Base-by-base conservation (phyloP, 23 red algal genomes). In the Chondrus crispus region DNA sequence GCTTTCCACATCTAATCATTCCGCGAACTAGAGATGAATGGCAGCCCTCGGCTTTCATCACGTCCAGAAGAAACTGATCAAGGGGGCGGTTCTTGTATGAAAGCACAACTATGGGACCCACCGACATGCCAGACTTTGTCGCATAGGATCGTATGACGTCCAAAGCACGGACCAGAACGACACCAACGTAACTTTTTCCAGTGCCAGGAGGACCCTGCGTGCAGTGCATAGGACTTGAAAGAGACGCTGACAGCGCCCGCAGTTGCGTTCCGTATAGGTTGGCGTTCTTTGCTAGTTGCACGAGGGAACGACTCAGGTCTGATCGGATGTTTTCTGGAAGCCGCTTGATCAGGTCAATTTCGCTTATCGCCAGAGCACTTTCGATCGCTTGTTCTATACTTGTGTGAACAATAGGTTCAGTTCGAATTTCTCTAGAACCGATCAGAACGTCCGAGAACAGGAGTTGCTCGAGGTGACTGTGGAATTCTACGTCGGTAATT, bases 131-230 rank as follows among this genome's bases (percentile, higher is more conserved):
- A 60, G 68, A 55, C 4, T 33, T 42, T 5, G 45, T 13, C 8
- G 85, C 68, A 38, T 6, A 5, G 2, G 12, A 36, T 78, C 85
- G 52, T 19, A 89, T 89, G 26, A 89, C 49, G 46, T 89, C 68
- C 8, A 89, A 41, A 62, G 64, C 85, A 57, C 46, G 44, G 69
- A 89, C 76, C 19, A 89, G 66, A 40, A 89, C 69, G 20, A 89
- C 85, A 19, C 85, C 85, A 76, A 89, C 43, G 33, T 89, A 89
- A 30, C 85, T 88, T 36, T 88, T 88, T 88, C 84, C 84, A 11
- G 84, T 88, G 39, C 84, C 84, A 75, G 84, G 84, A 19, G 84
- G 84, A 10, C 84, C 84, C 64, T 88, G 84, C 16, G 68, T 88
- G 29, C 84, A 88, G 62, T 88, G 84, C 20, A 88, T 26, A 14